Base-by-base conservation (phyloP, 768 basidiomycete species). In the Multifurca ochricompacta region DNA sequence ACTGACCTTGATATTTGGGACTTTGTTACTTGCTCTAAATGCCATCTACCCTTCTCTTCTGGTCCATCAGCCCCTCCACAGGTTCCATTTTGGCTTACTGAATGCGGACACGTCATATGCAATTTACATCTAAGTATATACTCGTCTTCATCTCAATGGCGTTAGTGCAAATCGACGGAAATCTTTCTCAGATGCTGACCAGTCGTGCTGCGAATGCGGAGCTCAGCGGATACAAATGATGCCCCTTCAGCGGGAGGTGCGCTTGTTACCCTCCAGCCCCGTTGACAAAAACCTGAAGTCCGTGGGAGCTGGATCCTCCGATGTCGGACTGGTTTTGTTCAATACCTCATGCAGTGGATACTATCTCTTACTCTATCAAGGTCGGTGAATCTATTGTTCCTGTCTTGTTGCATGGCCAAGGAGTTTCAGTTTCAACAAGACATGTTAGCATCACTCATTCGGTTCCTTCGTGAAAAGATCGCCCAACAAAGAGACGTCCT, bases 21-120 rank as follows among this genome's bases (percentile, higher is more conserved):
- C 41, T 89, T 87, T 58, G 82, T 89, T 6, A 68, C 70, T 50
- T 92, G 90, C 62, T 71, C 78, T 0, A 73, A 77, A 63, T 92
- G 90, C 61, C 81, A 82, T 59, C 73, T 87, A 25, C 77, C 82
- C 0, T 91, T 85, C 61, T 63, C 71, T 6, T 70, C 78, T 2
- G 67, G 66, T n/a, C 74, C 76, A 34, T 70, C 73, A 37, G 77
- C 75, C 0, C 69, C 71, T 1, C 75, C 82, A 9, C 72, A 77
- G 3, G 69, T 87, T 25, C 90, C 90, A 0, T 92, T 91, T 66
- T 92, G 90, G 90, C 73, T 91, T 56, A 90, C 90, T 1, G 87
- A 91, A 66, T 92, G 90, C 62, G 87, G 87, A 0, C 90, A 92
- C 73, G 77, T 91, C 53, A 61, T 91, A 25, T 92, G 90, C 74